Conservation (phyloP, 2,329 filamentous ascomycete genomes). For the Xylariaceae sp. region DNA sequence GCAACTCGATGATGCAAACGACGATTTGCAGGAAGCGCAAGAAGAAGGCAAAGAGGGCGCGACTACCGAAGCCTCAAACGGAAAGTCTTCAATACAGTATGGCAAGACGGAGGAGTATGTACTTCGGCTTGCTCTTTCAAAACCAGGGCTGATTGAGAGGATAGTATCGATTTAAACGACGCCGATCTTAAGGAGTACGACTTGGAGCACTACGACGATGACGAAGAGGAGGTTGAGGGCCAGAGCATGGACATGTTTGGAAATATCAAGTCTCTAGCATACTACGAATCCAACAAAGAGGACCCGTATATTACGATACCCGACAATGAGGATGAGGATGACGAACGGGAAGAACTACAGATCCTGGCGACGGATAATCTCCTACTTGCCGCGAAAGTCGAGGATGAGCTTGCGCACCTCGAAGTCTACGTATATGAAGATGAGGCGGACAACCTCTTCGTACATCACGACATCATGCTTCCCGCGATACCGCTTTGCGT, state of each 20-base stretch:
- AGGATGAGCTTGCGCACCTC: constrained; percentile 94
- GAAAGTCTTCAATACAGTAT: constrained; percentile 9
- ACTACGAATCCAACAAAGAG: constrained; percentile 91
- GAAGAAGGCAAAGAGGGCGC: constrained; percentile 41
- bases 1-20: constrained; percentile 89
- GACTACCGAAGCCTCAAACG: constrained; percentile 2
- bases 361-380: constrained; percentile 92
- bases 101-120: constrained; percentile 29
- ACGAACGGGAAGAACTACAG: constrained; percentile 92
- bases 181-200: constrained; percentile 96
- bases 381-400: constrained; percentile 87
- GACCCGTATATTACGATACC: constrained; percentile 95
- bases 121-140: background rate
- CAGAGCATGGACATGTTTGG: constrained; percentile 90
- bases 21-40: constrained; percentile 76
- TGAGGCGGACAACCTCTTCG: constrained; percentile 91
- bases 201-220: constrained; percentile 92
- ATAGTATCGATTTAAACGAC: constrained; percentile 62
- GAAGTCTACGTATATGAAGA: constrained; percentile 99
- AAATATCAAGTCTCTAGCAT: constrained; percentile 89
- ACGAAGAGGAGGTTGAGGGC: constrained; percentile 68
- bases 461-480: constrained; percentile 99
- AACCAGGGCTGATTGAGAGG: constrained; percentile 22
- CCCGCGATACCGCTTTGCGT: constrained; percentile 93
- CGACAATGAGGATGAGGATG: constrained; percentile 70